Base-by-base conservation (phyloP, 176 grass and related monocot genomes). In the Echinochloa phyllopogon region DNA sequence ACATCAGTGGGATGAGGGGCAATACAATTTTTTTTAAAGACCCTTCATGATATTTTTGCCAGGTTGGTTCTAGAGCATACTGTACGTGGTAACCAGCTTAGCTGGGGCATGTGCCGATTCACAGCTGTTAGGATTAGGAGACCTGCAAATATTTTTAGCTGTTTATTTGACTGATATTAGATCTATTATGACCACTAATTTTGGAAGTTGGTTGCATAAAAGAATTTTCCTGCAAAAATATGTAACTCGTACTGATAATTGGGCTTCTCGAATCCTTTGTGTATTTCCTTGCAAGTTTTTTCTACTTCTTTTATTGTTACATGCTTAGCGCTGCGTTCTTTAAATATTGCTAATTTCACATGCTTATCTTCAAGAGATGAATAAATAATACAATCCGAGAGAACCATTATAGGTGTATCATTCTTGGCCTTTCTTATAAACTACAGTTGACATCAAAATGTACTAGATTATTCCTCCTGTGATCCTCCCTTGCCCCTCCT, bases 321-420 rank as follows among this genome's bases (percentile, higher is more conserved):
- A 65, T 75, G 69, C 59, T 20, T 60, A 75, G 41, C 29, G 56
- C 37, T 57, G 73, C 66, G 21, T 18, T 65, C 47, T 47, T 69
- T 71, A 64, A 82, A 58, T 86, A 77, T 86, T 78, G 27, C 56
- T 27, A 33, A 66, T 16, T 41, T 39, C 78, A 86, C 47, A 72
- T 90, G 78, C 18, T 49, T 73, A 24, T 14, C 10, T 70, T 40
- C 48, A 81, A 75, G 68, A 80, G 41, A 59, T 65, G 47, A 40
- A 72, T 14, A 64, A 23, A 82, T 24, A 74, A 74, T 86, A 57
- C 60, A 69, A 68, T 75, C 43, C 6, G 15, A 83, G 79, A 79
- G 67, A 83, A 80, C 17, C 4, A 74, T 43, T 36, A 36, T 83
- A 61, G 41, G 75, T 65, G 41, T 37, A 37, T 36, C 14, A 33